Base-by-base conservation (phyloP, 768 basidiomycete species). In the Gloeophyllum trabeum region DNA sequence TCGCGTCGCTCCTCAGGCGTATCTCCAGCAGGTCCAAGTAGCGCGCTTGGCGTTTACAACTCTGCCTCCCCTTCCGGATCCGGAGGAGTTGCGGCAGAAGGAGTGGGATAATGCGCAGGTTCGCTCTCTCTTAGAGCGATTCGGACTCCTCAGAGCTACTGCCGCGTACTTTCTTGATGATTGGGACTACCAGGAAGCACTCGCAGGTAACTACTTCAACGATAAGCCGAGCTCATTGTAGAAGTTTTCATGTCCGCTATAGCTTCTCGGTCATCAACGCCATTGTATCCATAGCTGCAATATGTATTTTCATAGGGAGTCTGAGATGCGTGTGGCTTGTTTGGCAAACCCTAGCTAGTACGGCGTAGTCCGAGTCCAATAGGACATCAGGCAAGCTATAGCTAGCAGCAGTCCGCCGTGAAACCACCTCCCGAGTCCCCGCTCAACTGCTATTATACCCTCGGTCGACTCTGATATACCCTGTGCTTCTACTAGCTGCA, bases 1-100 rank as follows among this genome's bases (percentile, higher is more conserved):
- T 1, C 69, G 67, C 14, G 44, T 71, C 7, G 58, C 75, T 1
- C 46, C 52, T 10, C 55, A 66, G 2, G 66, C 61, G 7, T 91
- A 91, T 53, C 59, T 91, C 3, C 66, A 67, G 2, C 76, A 86
- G 51, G 71, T 91, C 3, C 63, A 63, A 36, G 51, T 66, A 3
- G 88, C 82, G 2, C 67, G 88, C 1, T 50, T 60, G 16, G 73
- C 85, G 7, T 91, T 88, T 54, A 56, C 63, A 45, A 78, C 73
- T 2, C 53, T 84, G 5, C 87, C 88, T 0, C 76, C 80, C 2
- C 51, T 79, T 0, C 79, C 87, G 0, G 61, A 71, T 26, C 21
- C 37, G 1, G 45, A 52, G 12, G 43, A 51, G 19, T 50, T 79
- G 41, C 53, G 60, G 30, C 62, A 59, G 16, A 46, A 46, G 7